Evolutionary conservation across 805 yeast genomes (phyloP).

Genomic region (Metschnikowia noctiluminum): DNA sequence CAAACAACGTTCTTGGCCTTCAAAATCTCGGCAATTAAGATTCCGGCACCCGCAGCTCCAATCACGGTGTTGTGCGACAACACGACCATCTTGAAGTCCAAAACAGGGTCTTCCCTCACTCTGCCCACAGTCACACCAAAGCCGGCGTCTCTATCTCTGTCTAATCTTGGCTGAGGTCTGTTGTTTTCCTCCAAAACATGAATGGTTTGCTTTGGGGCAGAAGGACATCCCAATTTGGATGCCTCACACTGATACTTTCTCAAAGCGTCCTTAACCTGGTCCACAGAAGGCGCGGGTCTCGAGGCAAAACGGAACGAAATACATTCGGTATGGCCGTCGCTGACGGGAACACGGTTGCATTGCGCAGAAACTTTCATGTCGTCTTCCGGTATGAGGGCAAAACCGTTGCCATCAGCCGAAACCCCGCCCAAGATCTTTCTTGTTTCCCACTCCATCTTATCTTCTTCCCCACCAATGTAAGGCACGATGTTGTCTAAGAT

Average conservation of each 20-base stretch:
- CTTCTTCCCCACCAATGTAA: slow-evolving; percentile 94
- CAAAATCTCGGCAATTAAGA: slow-evolving; percentile 89
- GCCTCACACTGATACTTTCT: slow-evolving; percentile 83
- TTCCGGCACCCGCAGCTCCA: slow-evolving; percentile 99
- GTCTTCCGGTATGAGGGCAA: slow-evolving; percentile 57
- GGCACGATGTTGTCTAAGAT: slow-evolving; percentile 93
- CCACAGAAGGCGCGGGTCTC: slow-evolving; percentile 82
- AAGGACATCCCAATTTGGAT: slow-evolving; percentile 69
- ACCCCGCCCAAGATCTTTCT: slow-evolving; percentile 82
- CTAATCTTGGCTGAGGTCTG: slow-evolving; percentile 97
- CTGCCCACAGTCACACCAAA: slow-evolving; percentile 95
- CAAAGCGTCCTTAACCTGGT: slow-evolving; percentile 67
- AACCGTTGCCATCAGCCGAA: slow-evolving; percentile 48
- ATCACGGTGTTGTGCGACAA: slow-evolving; percentile 94
- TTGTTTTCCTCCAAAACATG: slow-evolving; percentile 88
- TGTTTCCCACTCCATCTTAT: slow-evolving; percentile 97
- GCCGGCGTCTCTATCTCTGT: slow-evolving; percentile 92
- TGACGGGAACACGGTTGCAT: slow-evolving; percentile 94
- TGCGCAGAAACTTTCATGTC: slow-evolving; percentile 90
- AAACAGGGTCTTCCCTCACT: slow-evolving; percentile 86
- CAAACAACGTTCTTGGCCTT: slow-evolving; percentile 67
- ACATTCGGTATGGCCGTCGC: slow-evolving; percentile 97
- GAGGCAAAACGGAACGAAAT: slow-evolving; percentile 79
- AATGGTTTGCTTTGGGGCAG: slow-evolving; percentile 91
- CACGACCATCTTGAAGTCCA: slow-evolving; percentile 96